Evolutionary conservation across 768 basidiomycete genomes (phyloP).

Genomic region (Podaxis carcinomalis): DNA sequence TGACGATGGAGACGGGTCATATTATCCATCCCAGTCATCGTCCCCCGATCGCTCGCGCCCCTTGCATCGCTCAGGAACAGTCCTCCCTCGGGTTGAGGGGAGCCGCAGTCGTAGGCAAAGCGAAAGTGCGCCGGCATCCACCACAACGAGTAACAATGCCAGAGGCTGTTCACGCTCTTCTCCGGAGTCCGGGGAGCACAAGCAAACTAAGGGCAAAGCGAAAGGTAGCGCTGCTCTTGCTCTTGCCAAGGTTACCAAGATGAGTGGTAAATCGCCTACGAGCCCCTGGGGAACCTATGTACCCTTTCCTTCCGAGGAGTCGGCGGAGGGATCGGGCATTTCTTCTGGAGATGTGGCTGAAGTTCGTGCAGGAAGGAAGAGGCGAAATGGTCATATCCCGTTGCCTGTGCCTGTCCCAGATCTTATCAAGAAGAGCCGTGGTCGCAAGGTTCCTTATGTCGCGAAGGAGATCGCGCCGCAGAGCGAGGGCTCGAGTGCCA

Average conservation of each 20-base stretch:
- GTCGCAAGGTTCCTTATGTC: slow-evolving; percentile 50
- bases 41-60: slow-evolving; percentile 12
- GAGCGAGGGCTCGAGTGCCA: slow-evolving; percentile 2
- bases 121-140: slow-evolving; percentile 15
- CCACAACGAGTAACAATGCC: background rate
- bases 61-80: slow-evolving; percentile 11
- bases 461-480: slow-evolving; percentile 10
- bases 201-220: slow-evolving; percentile 23
- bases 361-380: slow-evolving; percentile 16
- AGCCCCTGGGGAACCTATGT: slow-evolving; percentile 7
- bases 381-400: slow-evolving; percentile 30
- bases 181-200: background rate
- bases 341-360: background rate
- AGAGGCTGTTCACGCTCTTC: slow-evolving; percentile 12
- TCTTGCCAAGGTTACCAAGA: slow-evolving; percentile 24
- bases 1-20: slow-evolving; percentile 27
- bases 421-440: slow-evolving; percentile 60
- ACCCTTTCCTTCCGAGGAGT: background rate
- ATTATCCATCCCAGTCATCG: slow-evolving; percentile 23
- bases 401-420: slow-evolving; percentile 55
- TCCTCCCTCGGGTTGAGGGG: slow-evolving; percentile 1
- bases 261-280: slow-evolving; percentile 17
- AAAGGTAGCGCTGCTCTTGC: slow-evolving; percentile 31
- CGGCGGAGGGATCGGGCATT: background rate
- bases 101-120: slow-evolving; percentile 13